Base-by-base conservation (phyloP, 345 rosid species). In the Lepidium didymum region DNA sequence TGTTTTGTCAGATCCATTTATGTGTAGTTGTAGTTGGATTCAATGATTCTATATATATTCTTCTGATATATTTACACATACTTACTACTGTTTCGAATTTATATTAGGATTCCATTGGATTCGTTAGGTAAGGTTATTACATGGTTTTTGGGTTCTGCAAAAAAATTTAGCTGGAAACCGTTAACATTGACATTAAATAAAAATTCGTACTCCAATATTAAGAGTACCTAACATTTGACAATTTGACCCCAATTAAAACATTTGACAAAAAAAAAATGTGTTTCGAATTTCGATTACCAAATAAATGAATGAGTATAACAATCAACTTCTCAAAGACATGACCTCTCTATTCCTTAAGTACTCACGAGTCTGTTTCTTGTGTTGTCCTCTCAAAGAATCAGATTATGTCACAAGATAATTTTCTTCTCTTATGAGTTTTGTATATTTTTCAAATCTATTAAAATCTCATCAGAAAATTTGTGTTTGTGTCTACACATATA, bases 151-250 rank as follows among this genome's bases (percentile, higher is more conserved):
- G 52, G 36, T 53, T 66, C 12, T 19, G 25, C 72, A 19, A 53
- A 41, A n/a, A 29, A 40, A 19, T 67, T 55, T 67, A 56, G 72
- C 46, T 47, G 73, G 50, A 60, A 69, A 68, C 72, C 40, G 56
- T 23, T 45, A 58, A 31, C 18, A 13, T 13, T 55, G 19, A 35
- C 18, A 13, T 13, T 55, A 33, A 35, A 11, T 19, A 33, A 56
- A 2, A 16, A 18, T 12, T 11, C 4, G n/a, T n/a, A n/a, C n/a
- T n/a, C n/a, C n/a, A n/a, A n/a, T n/a, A n/a, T n/a, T n/a, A 31
- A 42, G 3, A 60, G 40, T 12, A 69, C 67, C 67, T 49, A 49
- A 68, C 47, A 29, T 35, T 34, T 29, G 7, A 29, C 33, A 29
- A 29, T 6, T 29, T 29, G 33, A 29, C 33, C 33, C 21, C 7